Evolutionary conservation across 139 green algal genomes (phyloP).

Genomic region (Chlamydomonas eustigma): DNA sequence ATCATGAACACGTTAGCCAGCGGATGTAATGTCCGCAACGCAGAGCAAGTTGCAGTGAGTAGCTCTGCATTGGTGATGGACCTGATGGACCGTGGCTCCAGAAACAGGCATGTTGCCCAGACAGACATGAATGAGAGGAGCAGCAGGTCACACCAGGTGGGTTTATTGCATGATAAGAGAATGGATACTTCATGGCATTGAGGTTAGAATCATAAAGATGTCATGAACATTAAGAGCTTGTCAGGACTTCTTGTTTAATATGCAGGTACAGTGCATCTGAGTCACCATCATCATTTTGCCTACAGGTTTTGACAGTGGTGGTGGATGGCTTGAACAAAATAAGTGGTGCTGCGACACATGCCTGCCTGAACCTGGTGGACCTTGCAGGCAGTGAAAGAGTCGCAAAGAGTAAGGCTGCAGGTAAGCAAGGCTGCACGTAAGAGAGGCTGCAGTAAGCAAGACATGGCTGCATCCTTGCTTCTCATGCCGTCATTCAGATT

Average conservation of each 20-base stretch:
- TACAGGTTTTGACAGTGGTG: constrained; percentile 63
- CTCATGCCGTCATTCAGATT: no score
- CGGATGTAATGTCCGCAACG: constrained; percentile 76
- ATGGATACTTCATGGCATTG: no score
- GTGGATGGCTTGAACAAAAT: constrained; percentile 51
- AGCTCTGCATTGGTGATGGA: constrained; percentile 65
- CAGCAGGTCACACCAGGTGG: constrained; percentile 46
- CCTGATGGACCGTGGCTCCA: constrained; percentile 68
- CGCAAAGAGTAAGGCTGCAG: constrained; percentile 55
- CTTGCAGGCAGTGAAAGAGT: constrained; percentile 81
- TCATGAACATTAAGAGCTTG: no score
- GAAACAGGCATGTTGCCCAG: constrained; percentile 59
- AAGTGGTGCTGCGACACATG: constrained; percentile 14
- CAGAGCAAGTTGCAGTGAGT: constrained; percentile 62
- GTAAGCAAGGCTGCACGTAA: no score
- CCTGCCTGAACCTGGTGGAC: constrained; percentile 33
- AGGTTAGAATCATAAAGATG: no score
- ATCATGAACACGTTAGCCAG: constrained; percentile 69
- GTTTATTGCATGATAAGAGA: no score
- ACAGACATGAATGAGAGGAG: constrained; percentile 90
- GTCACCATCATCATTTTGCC: no score
- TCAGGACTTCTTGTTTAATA: no score
- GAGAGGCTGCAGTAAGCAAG: no score
- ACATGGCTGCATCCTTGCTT: no score
- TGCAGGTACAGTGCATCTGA: no score